Evolutionary conservation across 2,329 filamentous ascomycete genomes (phyloP).

Genomic region (Diplodia scrobiculata): DNA sequence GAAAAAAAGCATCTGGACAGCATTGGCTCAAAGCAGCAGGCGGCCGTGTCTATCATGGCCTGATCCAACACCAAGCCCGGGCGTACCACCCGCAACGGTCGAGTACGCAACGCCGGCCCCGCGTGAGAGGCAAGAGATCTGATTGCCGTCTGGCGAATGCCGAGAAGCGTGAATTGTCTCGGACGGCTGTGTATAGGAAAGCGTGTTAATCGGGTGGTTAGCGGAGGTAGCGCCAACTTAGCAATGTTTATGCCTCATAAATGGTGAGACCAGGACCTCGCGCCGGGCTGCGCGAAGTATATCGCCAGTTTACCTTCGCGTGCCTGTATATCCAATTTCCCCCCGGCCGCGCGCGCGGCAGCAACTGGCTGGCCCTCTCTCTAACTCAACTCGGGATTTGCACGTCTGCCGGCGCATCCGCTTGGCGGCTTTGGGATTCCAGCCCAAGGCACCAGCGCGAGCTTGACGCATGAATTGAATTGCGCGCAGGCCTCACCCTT

Average conservation of each 20-base stretch:
- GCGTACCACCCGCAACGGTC: constrained; percentile 23
- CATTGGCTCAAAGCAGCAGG: constrained; percentile 7
- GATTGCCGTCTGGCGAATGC: constrained; percentile 22
- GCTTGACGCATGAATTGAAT: constrained; percentile 21
- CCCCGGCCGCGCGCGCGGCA: constrained; percentile 20
- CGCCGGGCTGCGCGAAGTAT: constrained; percentile 21
- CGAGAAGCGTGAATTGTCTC: constrained; percentile 19
- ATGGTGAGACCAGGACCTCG: constrained; percentile 12
- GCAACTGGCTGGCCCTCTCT: constrained; percentile 8
- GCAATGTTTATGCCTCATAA: constrained; percentile 24
- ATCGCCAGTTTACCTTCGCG: constrained; percentile 23
- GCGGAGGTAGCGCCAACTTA: constrained; percentile 20
- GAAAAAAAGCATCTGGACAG: constrained; percentile 23
- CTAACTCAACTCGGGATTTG: constrained; percentile 13
- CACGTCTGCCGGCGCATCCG: constrained; percentile 25
- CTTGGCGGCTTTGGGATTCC: constrained; percentile 27
- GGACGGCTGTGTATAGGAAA: constrained; percentile 18
- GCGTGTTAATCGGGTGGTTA: constrained; percentile 16
- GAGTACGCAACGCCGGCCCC: constrained; percentile 14
- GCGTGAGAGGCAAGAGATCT: constrained; percentile 16
- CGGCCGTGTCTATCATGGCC: constrained; percentile 26
- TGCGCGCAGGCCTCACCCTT: constrained; percentile 15
- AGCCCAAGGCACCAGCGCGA: constrained; percentile 26
- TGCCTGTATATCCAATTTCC: constrained; percentile 27
- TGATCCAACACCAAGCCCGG: constrained; percentile 27